A percentile compares a stretch with the other conserved stretches of the same genome.
phyloP scores from a whole-genome alignment of 768 basidiomycete genomes.

The Boletus rubescentipes region DNA sequence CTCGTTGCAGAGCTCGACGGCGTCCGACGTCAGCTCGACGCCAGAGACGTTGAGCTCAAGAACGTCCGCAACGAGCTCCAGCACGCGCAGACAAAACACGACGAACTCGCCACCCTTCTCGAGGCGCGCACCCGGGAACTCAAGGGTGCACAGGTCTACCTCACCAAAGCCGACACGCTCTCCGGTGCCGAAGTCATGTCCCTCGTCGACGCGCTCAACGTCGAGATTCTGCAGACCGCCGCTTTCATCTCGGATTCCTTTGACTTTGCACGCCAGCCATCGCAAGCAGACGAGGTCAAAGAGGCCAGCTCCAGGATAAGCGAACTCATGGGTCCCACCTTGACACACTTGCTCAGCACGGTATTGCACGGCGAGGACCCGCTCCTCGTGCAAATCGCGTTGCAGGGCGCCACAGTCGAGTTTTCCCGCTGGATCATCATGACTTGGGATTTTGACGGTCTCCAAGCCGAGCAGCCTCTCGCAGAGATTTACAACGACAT shows the following conservation, averaged over 20 bases:
- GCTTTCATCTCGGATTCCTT: constrained; percentile 45
- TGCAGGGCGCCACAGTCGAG: constrained; percentile 34
- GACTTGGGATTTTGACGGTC: constrained; percentile 35
- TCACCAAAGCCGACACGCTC: constrained; percentile 43
- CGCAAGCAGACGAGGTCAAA: constrained; percentile 23
- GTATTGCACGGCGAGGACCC: constrained; percentile 31
- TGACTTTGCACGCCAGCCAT: constrained; percentile 28
- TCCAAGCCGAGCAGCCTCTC: constrained; percentile 29
- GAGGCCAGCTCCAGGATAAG: constrained; percentile 29
- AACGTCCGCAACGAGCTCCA: constrained; percentile 29
- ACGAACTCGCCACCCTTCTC: constrained; percentile 32
- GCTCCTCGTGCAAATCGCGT: constrained; percentile 41
- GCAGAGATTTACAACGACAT: constrained; percentile 40
- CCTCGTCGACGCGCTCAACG: constrained; percentile 42
- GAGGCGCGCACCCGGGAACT: constrained; percentile 39
- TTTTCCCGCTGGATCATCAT: constrained; percentile 35
- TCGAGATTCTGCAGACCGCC: constrained; percentile 47
- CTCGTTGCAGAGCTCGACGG: constrained; percentile 13
- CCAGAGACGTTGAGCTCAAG: constrained; percentile 25
- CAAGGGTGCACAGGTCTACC: constrained; percentile 41
- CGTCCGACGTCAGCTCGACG: constrained; percentile 23
- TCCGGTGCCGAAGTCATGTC: constrained; percentile 45
- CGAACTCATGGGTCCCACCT: constrained; percentile 32
- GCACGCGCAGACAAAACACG: constrained; percentile 23
- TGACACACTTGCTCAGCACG: constrained; percentile 25